Conservation (phyloP, 2,329 filamentous ascomycete genomes). For the Cladosporium sp. region DNA sequence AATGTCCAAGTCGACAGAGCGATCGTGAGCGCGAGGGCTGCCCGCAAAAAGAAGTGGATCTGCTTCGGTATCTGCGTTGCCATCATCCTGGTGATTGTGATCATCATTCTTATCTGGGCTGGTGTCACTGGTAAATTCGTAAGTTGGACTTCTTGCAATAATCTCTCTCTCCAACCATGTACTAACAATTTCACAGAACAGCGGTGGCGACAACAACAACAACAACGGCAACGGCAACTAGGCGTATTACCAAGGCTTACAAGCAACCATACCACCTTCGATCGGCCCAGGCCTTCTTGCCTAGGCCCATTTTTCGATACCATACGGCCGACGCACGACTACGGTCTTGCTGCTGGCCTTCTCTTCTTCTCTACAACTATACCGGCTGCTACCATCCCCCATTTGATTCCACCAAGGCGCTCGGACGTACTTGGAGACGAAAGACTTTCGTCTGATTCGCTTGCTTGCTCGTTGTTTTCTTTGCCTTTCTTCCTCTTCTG, state of each 20-base stretch:
- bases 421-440: not conserved
- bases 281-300: too few relatives aligned
- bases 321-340: constrained; percentile 1
- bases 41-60: constrained; percentile 94
- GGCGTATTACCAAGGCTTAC: not conserved
- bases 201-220: constrained; percentile 9
- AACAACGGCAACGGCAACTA: constrained; percentile 1
- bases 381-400: not conserved
- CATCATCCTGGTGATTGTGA: constrained; percentile 16
- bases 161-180: too few relatives aligned
- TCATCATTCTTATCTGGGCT: constrained; percentile 13
- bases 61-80: constrained; percentile 67
- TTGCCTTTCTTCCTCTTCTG: not conserved
- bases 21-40: constrained; percentile 72
- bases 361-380: too few relatives aligned
- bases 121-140: constrained; percentile 13
- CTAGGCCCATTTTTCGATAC: constrained; percentile 5
- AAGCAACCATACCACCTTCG: not conserved
- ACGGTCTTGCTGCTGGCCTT: not conserved
- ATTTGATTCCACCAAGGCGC: not conserved
- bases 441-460: not conserved
- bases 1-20: constrained; percentile 80
- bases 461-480: not conserved
- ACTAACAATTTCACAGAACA: constrained; percentile 3
- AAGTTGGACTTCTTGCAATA: not conserved